Evolutionary conservation across 306 rosid genomes (phyloP).

Genomic region (Cicer arietinum): DNA sequence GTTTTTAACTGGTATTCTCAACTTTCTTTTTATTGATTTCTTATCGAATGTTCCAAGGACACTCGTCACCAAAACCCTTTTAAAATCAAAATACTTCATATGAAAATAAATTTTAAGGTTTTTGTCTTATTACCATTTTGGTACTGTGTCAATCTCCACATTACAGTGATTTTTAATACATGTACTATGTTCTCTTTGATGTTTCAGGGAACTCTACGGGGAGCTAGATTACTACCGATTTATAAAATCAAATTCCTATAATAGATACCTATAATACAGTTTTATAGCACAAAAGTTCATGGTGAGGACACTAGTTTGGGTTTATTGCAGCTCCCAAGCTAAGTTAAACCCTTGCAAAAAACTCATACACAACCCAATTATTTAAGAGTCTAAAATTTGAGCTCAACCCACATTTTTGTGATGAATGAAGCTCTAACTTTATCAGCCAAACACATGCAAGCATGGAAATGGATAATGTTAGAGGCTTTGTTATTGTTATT

Average conservation of each 20-base stretch:
- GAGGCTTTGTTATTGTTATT: background rate
- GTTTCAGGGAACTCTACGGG: slow-evolving; percentile 67
- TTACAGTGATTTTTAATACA: background rate
- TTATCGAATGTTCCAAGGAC: too few species aligned
- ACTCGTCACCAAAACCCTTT: too few species aligned
- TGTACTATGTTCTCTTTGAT: slow-evolving; percentile 19
- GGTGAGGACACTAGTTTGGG: background rate
- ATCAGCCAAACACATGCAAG: background rate
- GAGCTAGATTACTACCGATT: slow-evolving; percentile 60
- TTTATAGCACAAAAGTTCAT: background rate
- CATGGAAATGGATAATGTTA: background rate
- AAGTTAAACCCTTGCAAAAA: background rate
- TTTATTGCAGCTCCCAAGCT: slow-evolving; percentile 11
- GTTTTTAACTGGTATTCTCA: background rate
- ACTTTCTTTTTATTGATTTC: background rate
- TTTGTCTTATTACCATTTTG: background rate
- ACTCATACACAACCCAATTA: background rate
- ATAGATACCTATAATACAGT: slow-evolving; percentile 34
- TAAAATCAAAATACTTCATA: too few species aligned
- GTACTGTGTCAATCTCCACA: background rate
- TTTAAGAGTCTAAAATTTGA: background rate
- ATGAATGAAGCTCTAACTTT: background rate
- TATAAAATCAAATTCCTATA: slow-evolving; percentile 42
- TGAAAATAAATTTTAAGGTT: too few species aligned
- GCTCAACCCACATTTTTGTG: slow-evolving; percentile 13